These are phyloP conservation scores for Backusella sp. DNA, from an alignment of 192 early-diverging fungal genomes.

Conservation along the genomic window DNA sequence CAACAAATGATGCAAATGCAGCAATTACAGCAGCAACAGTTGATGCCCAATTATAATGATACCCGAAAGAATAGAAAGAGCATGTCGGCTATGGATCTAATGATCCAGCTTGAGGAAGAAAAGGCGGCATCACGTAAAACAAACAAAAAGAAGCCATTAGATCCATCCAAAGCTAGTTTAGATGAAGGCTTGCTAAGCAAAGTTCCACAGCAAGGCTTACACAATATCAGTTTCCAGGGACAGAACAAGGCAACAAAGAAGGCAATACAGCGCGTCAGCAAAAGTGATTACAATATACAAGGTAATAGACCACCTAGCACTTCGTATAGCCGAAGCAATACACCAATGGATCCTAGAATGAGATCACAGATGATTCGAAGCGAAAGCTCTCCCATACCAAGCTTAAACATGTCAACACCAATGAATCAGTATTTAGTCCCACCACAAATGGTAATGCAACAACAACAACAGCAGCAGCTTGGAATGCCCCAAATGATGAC, in stretches of 20 bases:
- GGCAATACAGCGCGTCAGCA: neutral
- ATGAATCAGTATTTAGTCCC: neutral
- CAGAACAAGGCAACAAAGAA: slow-evolving; percentile 4
- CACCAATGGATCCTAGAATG: neutral
- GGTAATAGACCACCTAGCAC: slow-evolving; percentile 2
- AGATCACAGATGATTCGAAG: slow-evolving; percentile 23
- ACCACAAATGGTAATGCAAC: neutral
- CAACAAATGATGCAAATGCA: slow-evolving; percentile 18
- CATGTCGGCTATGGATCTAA: slow-evolving; percentile 36
- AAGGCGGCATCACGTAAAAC: slow-evolving; percentile 14
- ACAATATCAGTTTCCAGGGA: slow-evolving; percentile 34
- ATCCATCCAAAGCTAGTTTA: slow-evolving; percentile 25
- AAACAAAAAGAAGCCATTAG: slow-evolving; percentile 19
- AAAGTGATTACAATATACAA: slow-evolving; percentile 11
- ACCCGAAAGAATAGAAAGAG: slow-evolving; percentile 17
- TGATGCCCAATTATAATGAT: neutral
- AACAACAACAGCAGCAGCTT: neutral
- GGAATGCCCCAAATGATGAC: neutral
- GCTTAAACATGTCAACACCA: neutral
- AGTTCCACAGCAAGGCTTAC: slow-evolving; percentile 20
- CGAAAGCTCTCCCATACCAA: slow-evolving; percentile 14
- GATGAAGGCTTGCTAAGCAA: slow-evolving; percentile 32
- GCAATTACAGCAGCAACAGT: slow-evolving; percentile 6
- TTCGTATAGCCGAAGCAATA: neutral
- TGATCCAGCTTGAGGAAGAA: slow-evolving; percentile 33